Base-by-base conservation (phyloP, 140 eudicot species). In the Cichorium intybus region DNA sequence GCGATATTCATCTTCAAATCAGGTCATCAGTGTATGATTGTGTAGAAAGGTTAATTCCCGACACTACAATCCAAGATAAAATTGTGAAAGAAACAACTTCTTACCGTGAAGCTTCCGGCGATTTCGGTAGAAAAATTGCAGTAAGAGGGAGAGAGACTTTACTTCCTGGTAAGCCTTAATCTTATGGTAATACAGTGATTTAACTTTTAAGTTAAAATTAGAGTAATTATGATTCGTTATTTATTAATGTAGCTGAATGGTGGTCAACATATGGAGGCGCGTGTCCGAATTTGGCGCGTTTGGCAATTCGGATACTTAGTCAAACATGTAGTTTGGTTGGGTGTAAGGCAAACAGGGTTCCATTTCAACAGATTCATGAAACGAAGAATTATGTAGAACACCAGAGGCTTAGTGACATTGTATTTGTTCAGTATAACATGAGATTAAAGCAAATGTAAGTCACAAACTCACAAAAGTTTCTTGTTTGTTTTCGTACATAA, bases 201-300 rank as follows among this genome's bases (percentile, higher is more conserved):
- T 35, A 10, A 35, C 2, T 12, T 39, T 23, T 51, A 47, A 48
- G 31, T 73, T 79, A 10, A 43, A 39, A 15, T 46, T 73, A 37
- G 47, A 43, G 65, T 79, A 24, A 69, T 50, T 37, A 10, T 54
- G 12, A 34, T 43, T 54, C 11, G 11, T 65, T 35, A 56, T 78
- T 64, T 78, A 60, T 77, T 75, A 60, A 28, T 56, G 20, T 70
- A 94, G 99, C 88, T 71, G 99, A 89, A 58, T 94, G 99, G 97
- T 94, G 99, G 99, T 84, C 87, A 52, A 84, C 95, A 52, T 86
- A 89, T 49, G 99, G 99, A 71, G 99, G 97, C 51, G 94, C 80
- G 22, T 94, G 97, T 79, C 99, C 99, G 26, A 84, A 84, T 73
- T 75, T 94, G 85, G 82, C 95, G 52, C 91, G 87, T 23, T 72